Evolutionary conservation across 2,329 filamentous ascomycete genomes (phyloP), one percentile per base, ranked within the genome.

Genomic region (Scorias spongiosa): DNA sequence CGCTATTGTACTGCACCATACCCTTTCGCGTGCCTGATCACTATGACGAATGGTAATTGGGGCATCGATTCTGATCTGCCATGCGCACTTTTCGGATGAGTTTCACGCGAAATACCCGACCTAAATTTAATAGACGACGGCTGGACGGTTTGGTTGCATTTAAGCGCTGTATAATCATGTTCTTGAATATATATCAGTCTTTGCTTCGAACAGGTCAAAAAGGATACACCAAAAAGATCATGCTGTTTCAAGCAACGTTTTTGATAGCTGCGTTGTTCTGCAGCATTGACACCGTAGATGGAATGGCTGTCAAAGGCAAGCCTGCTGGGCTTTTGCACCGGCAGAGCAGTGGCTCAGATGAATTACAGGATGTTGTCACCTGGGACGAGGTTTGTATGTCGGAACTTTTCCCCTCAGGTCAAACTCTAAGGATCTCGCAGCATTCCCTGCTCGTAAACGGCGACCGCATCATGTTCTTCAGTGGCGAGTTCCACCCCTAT

Each of bases 401-500:
- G n/a, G 29, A 29, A 8, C 14, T 7, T 3, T 2, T 11, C 12
- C 6, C 10, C n/a, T 10, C 10, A 10, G 10, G 10, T 36, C 12
- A 10, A 10, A 26, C 7, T 30, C 14, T 30, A 7, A 12, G 14
- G 1, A 29, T 14, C 42, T 9, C 15, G 10, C 39, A 56, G 51
- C 67, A 83, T 50, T 83, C 81, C 0, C 64, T 88, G 2, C 80
- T 80, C 49, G 71, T 88, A 47, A 68, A 73, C 48, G 82, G 81
- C 9, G 75, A 86, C 55, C 72, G 81, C 9, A 65, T 83, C 39
- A 76, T 84, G 56, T 69, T 88, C 30, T 86, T 81, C 58, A 80
- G 75, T 37, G 83, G 78, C 34, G 83, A 88, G 57, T 72, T 86
- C 2, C 82, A 88, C 56, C 80, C 81, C 0, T 87, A 71, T 57